These are phyloP conservation scores for Mycena epipterygia DNA, from an alignment of 768 basidiomycete species.

Conservation along the genomic window DNA sequence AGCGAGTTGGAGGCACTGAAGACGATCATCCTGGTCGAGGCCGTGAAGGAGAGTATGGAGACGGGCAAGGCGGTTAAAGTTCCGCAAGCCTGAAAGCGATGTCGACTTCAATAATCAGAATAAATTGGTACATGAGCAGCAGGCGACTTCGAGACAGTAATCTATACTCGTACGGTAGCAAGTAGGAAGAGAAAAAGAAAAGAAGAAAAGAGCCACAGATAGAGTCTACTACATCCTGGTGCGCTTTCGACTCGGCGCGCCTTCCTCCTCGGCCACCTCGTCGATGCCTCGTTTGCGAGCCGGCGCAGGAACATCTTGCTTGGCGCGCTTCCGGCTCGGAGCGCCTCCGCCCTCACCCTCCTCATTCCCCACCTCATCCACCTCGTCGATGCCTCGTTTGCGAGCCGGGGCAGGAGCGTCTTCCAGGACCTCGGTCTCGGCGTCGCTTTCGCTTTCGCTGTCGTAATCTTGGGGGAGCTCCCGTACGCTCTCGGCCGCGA, in stretches of 20 bases:
- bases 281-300: constrained; percentile 2
- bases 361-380: too few species aligned
- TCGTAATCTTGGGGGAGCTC: background rate
- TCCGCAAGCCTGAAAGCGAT: background rate
- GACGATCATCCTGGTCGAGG: constrained; percentile 16
- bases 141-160: background rate
- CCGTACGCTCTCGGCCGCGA: background rate
- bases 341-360: background rate
- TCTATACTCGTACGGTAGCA: background rate
- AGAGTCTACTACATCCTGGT: background rate
- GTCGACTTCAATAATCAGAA: background rate
- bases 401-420: background rate
- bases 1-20: constrained; percentile 19
- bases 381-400: constrained; percentile 7
- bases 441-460: background rate
- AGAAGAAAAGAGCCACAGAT: background rate
- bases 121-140: constrained; percentile 4
- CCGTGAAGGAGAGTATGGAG: background rate
- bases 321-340: constrained; percentile 15
- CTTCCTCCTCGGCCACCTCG: background rate
- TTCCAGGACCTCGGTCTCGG: too few species aligned
- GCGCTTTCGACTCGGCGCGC: constrained; percentile 11
- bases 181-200: background rate
- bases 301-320: background rate
- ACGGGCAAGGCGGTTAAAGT: background rate